These are phyloP conservation scores for Sporothrix inflata DNA, from an alignment of 2,329 filamentous ascomycete genomes.

Conservation along the genomic window DNA sequence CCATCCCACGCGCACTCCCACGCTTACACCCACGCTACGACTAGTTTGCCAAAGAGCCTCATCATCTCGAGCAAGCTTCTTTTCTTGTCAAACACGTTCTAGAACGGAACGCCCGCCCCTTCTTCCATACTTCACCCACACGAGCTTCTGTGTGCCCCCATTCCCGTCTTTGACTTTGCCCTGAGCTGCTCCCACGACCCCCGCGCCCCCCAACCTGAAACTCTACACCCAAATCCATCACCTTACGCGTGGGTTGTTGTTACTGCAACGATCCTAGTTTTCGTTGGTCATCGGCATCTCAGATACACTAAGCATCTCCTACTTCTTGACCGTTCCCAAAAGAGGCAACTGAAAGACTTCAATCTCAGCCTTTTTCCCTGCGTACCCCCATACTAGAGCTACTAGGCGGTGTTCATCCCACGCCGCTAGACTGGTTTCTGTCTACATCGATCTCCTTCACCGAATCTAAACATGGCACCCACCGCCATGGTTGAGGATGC, in stretches of 20 bases:
- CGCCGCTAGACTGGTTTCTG: constrained; percentile 25
- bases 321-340: background rate
- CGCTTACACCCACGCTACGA: constrained; percentile 32
- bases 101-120: background rate
- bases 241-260: background rate
- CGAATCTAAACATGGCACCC: constrained; percentile 51
- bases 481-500: constrained; percentile 51
- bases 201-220: constrained; percentile 7
- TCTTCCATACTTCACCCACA: constrained; percentile 9
- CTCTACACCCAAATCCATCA: constrained; percentile 8
- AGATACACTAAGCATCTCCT: constrained; percentile 31
- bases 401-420: constrained; percentile 32
- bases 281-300: constrained; percentile 16
- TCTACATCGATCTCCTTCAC: constrained; percentile 22
- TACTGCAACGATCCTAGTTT: constrained; percentile 13
- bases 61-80: constrained; percentile 21
- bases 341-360: constrained; percentile 24
- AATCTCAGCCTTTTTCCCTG: constrained; percentile 33
- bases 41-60: constrained; percentile 31
- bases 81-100: constrained; percentile 13
- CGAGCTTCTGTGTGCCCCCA: background rate
- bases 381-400: constrained; percentile 4
- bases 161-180: constrained; percentile 25
- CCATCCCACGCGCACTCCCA: constrained; percentile 31
- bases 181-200: constrained; percentile 37